A percentile compares a stretch with the other conserved stretches of the same genome.
phyloP scores from a whole-genome alignment of 2,329 filamentous ascomycete species.

The Xylaria digitata region DNA sequence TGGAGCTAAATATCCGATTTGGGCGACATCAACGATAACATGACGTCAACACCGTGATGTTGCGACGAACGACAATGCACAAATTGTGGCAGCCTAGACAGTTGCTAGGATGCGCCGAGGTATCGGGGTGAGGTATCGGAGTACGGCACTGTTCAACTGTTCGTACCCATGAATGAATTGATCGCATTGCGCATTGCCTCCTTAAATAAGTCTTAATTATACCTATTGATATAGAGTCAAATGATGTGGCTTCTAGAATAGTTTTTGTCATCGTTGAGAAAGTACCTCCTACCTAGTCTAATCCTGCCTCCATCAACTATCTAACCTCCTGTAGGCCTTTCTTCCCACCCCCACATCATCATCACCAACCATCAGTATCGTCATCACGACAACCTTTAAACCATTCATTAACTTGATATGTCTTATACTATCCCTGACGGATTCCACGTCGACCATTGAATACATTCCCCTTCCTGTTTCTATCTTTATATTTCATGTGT shows the following conservation, averaged over 20 bases:
- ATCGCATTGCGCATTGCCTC: background rate
- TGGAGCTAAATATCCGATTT: background rate
- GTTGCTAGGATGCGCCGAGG: background rate
- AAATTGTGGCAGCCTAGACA: slow-evolving; percentile 10
- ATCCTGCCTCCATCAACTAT: too few relatives aligned
- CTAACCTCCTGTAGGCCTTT: too few relatives aligned
- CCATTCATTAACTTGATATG: background rate
- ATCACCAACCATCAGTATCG: background rate
- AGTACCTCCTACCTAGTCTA: too few relatives aligned
- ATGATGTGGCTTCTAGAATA: background rate
- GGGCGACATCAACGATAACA: background rate
- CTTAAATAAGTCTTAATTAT: slow-evolving; percentile 5
- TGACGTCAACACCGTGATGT: slow-evolving; percentile 24
- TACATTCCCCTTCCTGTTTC: background rate
- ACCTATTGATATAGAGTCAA: too few relatives aligned
- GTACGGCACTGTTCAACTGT: too few relatives aligned
- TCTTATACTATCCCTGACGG: slow-evolving; percentile 8
- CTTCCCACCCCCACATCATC: background rate
- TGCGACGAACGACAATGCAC: slow-evolving; percentile 10
- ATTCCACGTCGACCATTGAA: background rate
- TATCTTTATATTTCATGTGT: background rate
- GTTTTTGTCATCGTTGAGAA: too few relatives aligned
- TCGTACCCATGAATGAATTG: too few relatives aligned
- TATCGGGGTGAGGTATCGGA: too few relatives aligned
- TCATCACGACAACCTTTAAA: background rate